Base-by-base conservation (phyloP, 169 alveolate genomes). In the Theileria parva region DNA sequence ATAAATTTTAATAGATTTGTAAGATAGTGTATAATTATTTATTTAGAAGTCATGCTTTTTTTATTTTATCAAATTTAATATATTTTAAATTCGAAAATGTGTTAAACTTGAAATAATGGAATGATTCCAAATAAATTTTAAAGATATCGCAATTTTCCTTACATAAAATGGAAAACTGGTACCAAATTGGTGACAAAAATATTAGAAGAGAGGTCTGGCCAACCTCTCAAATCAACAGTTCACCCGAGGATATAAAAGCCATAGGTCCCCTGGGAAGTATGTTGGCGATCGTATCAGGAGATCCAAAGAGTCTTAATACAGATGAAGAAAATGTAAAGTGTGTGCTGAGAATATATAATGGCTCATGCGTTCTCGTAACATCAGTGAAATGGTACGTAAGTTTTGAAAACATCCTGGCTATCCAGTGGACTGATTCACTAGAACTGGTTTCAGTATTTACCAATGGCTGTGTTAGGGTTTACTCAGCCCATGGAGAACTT, bases 391-490 rank as follows among this genome's bases (percentile, higher is more conserved):
- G 88, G 88, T 48, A 61, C 39, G 85, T 81, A 17, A 50, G 86
- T 11, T 53, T 81, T 28, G 88, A 81, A 0, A 57, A 68, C 25
- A 27, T 81, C 53, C 39, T 81, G 48, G 77, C 85, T 11, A 37
- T 81, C 21, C 88, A 81, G 23, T 81, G 88, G 88, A 81, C 76
- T 6, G 88, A 81, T 19, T 1, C 57, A 12, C 25, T 69, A 53
- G 81, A 70, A 32, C 73, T 81, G 48, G 85, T 63, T 13, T 83
- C 88, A 21, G 64, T 81, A 6, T 81, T 75, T 34, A 23, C 34
- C 48, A 81, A 81, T 59, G 79, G 83, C 3, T 81, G 85, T 73
- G 85, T 81, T n/a, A 64, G 88, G 30, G 88, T 81, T 19, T 74
- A 70, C 59, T 81, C 88, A 11, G 79, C 85, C 7, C 73, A 81